These are phyloP conservation scores for Lactifluus volemus DNA, from an alignment of 768 basidiomycete genomes.

Conservation along the genomic window DNA sequence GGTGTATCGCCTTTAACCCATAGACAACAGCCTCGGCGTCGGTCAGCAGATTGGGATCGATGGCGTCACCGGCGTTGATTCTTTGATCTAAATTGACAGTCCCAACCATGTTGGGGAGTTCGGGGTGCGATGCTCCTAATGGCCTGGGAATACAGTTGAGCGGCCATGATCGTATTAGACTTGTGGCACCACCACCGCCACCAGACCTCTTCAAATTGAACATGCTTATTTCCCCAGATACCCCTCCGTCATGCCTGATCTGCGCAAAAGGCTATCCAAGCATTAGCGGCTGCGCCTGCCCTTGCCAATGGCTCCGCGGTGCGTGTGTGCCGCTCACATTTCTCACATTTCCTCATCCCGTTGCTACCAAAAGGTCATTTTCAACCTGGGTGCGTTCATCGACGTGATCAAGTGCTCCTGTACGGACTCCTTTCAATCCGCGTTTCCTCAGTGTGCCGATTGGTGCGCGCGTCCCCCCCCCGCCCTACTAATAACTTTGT, in stretches of 20 bases:
- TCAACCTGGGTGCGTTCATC: constrained; percentile 55
- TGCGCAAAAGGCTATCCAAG: constrained; percentile 42
- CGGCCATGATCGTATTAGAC: no score
- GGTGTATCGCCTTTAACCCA: no score
- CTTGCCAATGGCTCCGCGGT: constrained; percentile 50
- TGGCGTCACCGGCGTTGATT: no score
- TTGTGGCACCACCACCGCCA: no score
- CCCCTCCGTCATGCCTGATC: constrained; percentile 50
- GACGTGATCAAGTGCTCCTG: constrained; percentile 58
- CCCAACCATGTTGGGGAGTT: no score
- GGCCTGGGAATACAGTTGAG: no score
- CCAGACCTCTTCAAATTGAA: no score
- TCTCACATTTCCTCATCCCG: no score
- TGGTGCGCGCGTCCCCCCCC: constrained; percentile 35
- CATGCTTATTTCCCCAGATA: constrained; percentile 40
- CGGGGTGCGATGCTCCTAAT: no score
- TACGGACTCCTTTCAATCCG: constrained; percentile 36
- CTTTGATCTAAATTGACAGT: no score
- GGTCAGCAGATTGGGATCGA: no score
- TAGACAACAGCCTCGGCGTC: no score
- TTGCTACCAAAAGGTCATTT: constrained; percentile 39
- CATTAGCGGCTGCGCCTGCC: constrained; percentile 49
- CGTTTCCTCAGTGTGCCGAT: constrained; percentile 58
- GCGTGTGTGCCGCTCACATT: constrained; percentile 13
- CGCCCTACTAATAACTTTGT: not conserved